These are phyloP conservation scores for Hanseniaspora vineae DNA, from an alignment of 805 yeast species.

Conservation along the genomic window DNA sequence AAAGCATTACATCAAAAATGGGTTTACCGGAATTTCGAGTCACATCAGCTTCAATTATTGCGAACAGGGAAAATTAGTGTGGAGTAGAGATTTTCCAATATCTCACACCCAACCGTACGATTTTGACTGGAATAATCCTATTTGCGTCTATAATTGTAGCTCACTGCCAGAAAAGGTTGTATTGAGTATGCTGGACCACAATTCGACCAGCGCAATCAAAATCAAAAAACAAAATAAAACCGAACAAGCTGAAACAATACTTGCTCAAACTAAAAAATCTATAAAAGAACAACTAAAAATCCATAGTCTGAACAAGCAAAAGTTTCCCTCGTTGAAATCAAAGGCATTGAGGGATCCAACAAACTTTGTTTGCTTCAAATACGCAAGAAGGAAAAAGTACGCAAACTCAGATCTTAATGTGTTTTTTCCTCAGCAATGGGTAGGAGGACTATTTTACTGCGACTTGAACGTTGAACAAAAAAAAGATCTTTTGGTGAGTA, in stretches of 20 bases:
- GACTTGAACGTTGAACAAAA: slow-evolving; percentile 23
- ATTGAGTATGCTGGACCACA: neutral
- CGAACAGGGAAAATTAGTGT: slow-evolving; percentile 33
- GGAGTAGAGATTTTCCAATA: slow-evolving; percentile 25
- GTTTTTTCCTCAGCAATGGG: slow-evolving; percentile 42
- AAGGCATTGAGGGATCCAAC: slow-evolving; percentile 8
- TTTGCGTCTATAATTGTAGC: slow-evolving; percentile 23
- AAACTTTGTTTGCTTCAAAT: slow-evolving; percentile 35
- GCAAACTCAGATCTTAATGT: slow-evolving; percentile 32
- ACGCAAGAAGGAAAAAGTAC: slow-evolving; percentile 46
- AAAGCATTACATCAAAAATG: slow-evolving; percentile 30
- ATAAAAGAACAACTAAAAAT: slow-evolving; percentile 12
- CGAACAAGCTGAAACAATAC: neutral
- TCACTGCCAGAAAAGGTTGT: too few relatives aligned
- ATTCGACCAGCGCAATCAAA: neutral
- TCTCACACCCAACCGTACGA: slow-evolving; percentile 25
- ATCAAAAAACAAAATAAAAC: neutral
- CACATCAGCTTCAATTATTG: slow-evolving; percentile 40
- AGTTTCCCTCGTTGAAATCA: slow-evolving; percentile 5
- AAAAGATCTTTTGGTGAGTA: slow-evolving; percentile 11
- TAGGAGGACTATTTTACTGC: slow-evolving; percentile 54
- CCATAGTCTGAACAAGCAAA: slow-evolving; percentile 6
- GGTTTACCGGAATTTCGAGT: slow-evolving; percentile 28
- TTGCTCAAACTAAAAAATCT: neutral
- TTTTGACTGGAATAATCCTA: slow-evolving; percentile 36